Evolutionary conservation across 164 flowering plant species (phyloP).

Genomic region (Sextonia rubra): DNA sequence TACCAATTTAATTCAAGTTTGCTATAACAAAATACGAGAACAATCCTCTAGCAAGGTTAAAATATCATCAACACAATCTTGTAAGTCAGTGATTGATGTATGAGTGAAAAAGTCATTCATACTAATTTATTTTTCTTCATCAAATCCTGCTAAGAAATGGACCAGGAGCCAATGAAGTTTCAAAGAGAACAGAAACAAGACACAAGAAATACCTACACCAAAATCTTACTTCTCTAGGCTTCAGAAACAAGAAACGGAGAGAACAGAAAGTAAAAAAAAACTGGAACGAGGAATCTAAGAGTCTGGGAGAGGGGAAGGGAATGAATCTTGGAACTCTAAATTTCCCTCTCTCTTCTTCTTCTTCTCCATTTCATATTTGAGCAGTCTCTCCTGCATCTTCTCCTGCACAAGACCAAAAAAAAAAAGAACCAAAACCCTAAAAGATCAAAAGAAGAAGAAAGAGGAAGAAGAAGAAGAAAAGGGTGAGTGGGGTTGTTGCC

Average conservation of each 20-base stretch:
- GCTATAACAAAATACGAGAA: neutral
- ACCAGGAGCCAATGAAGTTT: too few relatives aligned
- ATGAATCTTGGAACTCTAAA: neutral
- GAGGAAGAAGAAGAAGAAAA: neutral
- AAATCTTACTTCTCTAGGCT: neutral
- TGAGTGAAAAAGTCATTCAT: too few relatives aligned
- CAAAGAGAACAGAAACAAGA: too few relatives aligned
- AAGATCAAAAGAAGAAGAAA: neutral
- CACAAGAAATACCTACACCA: too few relatives aligned
- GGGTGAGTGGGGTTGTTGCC: constrained; percentile 24
- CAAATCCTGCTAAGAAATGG: too few relatives aligned
- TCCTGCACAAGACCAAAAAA: constrained; percentile 15
- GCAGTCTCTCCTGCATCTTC: constrained; percentile 23
- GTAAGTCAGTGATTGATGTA: too few relatives aligned
- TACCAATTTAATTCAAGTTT: neutral
- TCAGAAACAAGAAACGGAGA: neutral
- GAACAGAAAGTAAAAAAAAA: neutral
- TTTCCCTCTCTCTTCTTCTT: neutral
- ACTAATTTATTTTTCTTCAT: too few relatives aligned
- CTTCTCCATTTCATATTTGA: constrained; percentile 15
- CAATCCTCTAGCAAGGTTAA: neutral
- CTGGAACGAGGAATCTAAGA: neutral
- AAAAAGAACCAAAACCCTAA: neutral
- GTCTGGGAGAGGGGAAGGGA: neutral
- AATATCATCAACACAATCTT: too few relatives aligned